These are phyloP conservation scores for Phytopythium vexans DNA, from an alignment of 352 stramenopile species.

Conservation along the genomic window DNA sequence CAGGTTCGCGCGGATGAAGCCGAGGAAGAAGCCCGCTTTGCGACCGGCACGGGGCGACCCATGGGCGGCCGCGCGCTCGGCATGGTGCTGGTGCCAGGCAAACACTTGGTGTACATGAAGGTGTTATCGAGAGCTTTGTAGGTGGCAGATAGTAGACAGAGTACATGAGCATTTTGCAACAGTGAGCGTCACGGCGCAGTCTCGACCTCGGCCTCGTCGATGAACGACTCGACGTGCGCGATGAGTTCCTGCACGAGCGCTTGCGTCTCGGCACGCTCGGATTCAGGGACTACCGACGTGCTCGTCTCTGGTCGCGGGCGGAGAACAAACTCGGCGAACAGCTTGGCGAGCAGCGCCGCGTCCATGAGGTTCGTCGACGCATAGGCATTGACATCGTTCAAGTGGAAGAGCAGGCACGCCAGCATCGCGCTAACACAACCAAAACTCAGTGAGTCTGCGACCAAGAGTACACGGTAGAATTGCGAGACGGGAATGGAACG, in stretches of 20 bases:
- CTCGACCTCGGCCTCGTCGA: conserved; percentile 60
- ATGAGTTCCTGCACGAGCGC: conserved; percentile 70
- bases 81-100: conserved; percentile 74
- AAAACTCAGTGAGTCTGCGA: neutral
- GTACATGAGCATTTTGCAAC: neutral
- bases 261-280: conserved; percentile 13
- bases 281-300: conserved; percentile 3
- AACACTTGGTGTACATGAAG: conserved; percentile 78
- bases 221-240: conserved; percentile 64
- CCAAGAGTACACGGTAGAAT: neutral
- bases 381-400: conserved; percentile 83
- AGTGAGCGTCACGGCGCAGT: neutral
- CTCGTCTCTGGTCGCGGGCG: conserved; percentile 17
- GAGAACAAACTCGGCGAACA: conserved; percentile 62
- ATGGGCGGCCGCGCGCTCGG: conserved; percentile 48
- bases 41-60: conserved; percentile 10
- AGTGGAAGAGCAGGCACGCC: conserved; percentile 71
- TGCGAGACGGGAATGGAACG: conserved; percentile 7
- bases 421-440: conserved; percentile 43
- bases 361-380: conserved; percentile 74
- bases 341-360: conserved; percentile 39
- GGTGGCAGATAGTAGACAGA: neutral
- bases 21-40: conserved; percentile 37
- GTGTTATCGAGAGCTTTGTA: conserved; percentile 15
- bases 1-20: conserved; percentile 17